Conservation (phyloP, 345 rosid genomes). For the Trapa incisa region DNA sequence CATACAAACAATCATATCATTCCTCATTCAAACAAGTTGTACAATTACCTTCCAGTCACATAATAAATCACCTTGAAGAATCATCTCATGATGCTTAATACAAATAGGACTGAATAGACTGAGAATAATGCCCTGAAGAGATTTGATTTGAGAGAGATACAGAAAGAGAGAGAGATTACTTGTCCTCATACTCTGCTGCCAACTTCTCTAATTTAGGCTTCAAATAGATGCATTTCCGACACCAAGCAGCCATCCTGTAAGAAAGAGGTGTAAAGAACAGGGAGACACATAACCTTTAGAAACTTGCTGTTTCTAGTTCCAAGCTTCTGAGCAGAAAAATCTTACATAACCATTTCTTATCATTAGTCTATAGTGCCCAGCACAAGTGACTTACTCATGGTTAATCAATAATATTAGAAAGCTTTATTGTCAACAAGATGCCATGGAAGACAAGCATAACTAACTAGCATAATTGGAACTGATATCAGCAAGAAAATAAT, state of each 20-base stretch:
- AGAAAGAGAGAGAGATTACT: conserved; percentile 10
- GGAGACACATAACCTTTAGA: not conserved
- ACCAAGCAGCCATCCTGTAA: conserved; percentile 92
- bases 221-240: conserved; percentile 89
- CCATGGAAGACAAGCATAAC: not conserved
- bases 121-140: not conserved
- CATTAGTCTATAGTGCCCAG: not conserved
- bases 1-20: not conserved
- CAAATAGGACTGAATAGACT: not conserved
- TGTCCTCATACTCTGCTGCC: conserved; percentile 38
- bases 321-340: not conserved
- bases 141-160: not conserved
- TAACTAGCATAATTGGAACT: not conserved
- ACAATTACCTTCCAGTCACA: not conserved
- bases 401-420: not conserved
- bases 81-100: not conserved
- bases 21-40: not conserved
- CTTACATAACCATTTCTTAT: not conserved
- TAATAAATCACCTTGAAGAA: not conserved
- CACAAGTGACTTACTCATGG: not conserved
- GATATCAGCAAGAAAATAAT: not conserved
- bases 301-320: not conserved
- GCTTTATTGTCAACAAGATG: not conserved
- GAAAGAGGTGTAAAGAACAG: not conserved
- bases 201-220: conserved; percentile 88